phyloP scores from a whole-genome alignment of 441 rosid genomes.

The Mallotus repandus region DNA sequence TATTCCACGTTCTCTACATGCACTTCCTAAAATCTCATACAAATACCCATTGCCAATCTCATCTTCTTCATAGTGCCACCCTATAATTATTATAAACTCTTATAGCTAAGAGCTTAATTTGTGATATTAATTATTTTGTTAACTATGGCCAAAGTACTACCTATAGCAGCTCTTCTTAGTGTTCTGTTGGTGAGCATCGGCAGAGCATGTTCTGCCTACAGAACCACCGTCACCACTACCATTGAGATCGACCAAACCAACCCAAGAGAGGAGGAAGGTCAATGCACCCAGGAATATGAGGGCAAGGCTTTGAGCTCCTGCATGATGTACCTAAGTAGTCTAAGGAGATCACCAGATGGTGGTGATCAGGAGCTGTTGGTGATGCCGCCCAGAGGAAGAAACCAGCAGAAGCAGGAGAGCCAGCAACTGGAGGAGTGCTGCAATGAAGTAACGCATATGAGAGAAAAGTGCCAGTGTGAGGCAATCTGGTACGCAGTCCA shows the following conservation, averaged over 20 bases:
- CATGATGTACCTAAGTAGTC: neutral
- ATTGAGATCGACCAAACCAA: conserved; percentile 5
- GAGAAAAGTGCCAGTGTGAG: conserved; percentile 11
- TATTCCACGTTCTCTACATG: too few species aligned
- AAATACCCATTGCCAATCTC: too few species aligned
- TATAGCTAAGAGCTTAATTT: neutral
- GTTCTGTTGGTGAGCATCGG: neutral
- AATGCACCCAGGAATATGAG: conserved; percentile 12
- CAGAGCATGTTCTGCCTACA: conserved; percentile 2
- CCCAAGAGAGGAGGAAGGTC: too few species aligned
- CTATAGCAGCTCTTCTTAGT: neutral
- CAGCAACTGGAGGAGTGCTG: conserved; percentile 7
- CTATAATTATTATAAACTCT: too few species aligned
- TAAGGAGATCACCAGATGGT: neutral
- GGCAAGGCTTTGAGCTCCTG: conserved; percentile 9
- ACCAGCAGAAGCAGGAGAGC: neutral
- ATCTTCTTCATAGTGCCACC: too few species aligned
- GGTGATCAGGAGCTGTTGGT: neutral
- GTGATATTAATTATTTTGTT: neutral
- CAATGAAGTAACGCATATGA: neutral
- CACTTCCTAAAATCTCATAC: too few species aligned
- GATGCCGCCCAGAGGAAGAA: neutral
- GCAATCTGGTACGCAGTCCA: neutral
- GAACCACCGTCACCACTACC: conserved; percentile 15
- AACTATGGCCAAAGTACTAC: conserved; percentile 5